These are phyloP conservation scores for Chlorella sp. DNA, from an alignment of 139 green algal genomes.

Conservation along the genomic window DNA sequence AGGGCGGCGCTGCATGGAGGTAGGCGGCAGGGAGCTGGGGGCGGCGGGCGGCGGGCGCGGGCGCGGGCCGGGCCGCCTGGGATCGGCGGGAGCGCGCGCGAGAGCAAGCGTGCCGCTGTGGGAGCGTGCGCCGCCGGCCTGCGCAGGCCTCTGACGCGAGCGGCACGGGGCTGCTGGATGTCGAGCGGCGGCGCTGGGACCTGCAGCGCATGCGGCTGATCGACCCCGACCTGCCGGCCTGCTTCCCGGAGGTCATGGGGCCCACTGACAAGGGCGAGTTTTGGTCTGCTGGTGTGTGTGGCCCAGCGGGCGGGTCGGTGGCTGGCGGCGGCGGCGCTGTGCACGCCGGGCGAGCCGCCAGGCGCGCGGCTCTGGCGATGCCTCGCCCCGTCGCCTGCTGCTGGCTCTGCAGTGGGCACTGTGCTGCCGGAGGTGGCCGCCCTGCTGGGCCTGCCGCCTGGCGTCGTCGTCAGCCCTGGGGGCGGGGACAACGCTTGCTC, in stretches of 20 bases:
- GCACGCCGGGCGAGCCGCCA: neutral
- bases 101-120: neutral
- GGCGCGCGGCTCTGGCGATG: neutral
- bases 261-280: slow-evolving; percentile 42
- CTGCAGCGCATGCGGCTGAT: slow-evolving; percentile 39
- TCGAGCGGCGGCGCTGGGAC: slow-evolving; percentile 48
- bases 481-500: slow-evolving; percentile 67
- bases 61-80: neutral
- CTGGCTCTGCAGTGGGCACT: slow-evolving; percentile 56
- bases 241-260: slow-evolving; percentile 61
- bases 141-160: slow-evolving; percentile 68
- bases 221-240: slow-evolving; percentile 41
- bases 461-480: slow-evolving; percentile 67
- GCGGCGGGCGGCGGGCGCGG: neutral
- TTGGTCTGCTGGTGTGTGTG: neutral
- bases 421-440: slow-evolving; percentile 54
- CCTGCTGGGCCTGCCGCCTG: slow-evolving; percentile 56
- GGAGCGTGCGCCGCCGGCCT: neutral
- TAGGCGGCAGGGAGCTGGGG: slow-evolving; percentile 20
- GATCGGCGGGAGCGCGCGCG: neutral
- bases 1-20: slow-evolving; percentile 58
- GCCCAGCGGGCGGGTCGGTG: neutral
- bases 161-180: slow-evolving; percentile 75
- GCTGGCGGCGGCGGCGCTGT: neutral
- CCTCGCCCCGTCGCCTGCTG: slow-evolving; percentile 28